Base-by-base conservation (phyloP, 140 eudicot genomes). In the Flaveria floridana region DNA sequence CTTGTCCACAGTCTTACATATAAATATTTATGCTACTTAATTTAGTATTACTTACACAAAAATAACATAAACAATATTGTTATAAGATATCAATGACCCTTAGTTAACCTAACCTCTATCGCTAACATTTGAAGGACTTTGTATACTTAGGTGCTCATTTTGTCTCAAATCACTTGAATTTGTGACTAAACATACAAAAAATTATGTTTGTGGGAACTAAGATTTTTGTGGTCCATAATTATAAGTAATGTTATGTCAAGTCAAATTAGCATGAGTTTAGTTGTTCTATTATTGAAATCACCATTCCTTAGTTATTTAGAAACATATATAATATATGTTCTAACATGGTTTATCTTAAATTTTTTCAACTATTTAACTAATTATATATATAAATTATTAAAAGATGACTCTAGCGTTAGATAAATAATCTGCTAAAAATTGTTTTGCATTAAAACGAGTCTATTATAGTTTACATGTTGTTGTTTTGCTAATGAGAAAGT, bases 141-240 rank as follows among this genome's bases (percentile, higher is more conserved):
- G 58, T 78, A 26, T 48, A 20, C 53, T 70, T 61, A 19, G 15
- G 77, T 71, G 52, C 71, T 47, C 34, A 78, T 70, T 44, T 44
- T 70, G 82, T 70, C 6, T 62, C 68, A 63, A 14, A 21, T 25
- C 73, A 63, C 58, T 76, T 65, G 55, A 67, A 53, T 48, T 79
- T 72, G 46, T 41, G 78, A 72, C 78, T 78, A 71, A 64, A 72
- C 83, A 37, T 41, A 46, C 39, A 56, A 23, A 65, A 72, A 64
- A 42, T 67, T 53, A 79, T 79, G 79, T 78, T 53, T 25, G 70
- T 42, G 30, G 25, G 64, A 57, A 56, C 57, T 72, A 72, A 14
- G 19, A 23, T 26, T 69, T 44, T 11, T 79, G 71, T 65, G 83
- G 73, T 73, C 61, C 28, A 64, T 65, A 65, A 39, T 51, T 21